Evolutionary conservation across 2,329 filamentous ascomycete genomes (phyloP), one percentile per base, ranked within the genome.

Genomic region (Myriosclerotinia duriaeana): DNA sequence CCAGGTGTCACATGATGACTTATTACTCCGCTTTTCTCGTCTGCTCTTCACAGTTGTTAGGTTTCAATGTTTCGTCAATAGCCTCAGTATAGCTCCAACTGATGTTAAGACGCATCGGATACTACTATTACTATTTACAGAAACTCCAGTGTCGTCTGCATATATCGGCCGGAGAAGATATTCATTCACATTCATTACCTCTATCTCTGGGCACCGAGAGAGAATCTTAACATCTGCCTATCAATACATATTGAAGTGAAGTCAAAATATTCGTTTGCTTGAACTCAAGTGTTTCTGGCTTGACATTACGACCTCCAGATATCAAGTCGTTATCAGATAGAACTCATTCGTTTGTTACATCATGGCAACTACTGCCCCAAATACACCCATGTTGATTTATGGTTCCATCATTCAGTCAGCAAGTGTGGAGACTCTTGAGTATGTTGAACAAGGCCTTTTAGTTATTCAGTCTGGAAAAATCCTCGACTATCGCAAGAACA

Each of bases 371-470:
- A 14, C 46, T 22, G 61, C 40, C 22, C 58, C 65, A 50, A 60
- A 59, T 26, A n/a, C 66, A 7, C 64, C 63, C 1, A 59, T 68
- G 14, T 38, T 62, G 1, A 48, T 69, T 48, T 55, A 64, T 53
- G 68, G 68, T 40, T 56, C 66, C 42, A 30, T 69, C 34, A 68
- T 69, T 22, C 68, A 69, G 40, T 68, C 68, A 9, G 38, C 61
- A 34, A 53, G 56, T 22, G 40, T 59, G 14, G 34, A 63, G 20
- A n/a, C 50, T 20, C 38, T 66, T 52, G 68, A 69, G 14, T 59
- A 66, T 46, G 59, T 67, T 30, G 58, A 67, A 42, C 55, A 58
- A 26, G 68, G 48, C 12, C 53, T 69, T 20, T 30, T 69, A 11
- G n/a, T 69, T 3, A 38, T 68, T 30, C 50, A 65, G n/a, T 55